Evolutionary conservation across 148 eudicot genomes (phyloP), one percentile per base, ranked within the genome.

Genomic region (Nyssa sinensis): DNA sequence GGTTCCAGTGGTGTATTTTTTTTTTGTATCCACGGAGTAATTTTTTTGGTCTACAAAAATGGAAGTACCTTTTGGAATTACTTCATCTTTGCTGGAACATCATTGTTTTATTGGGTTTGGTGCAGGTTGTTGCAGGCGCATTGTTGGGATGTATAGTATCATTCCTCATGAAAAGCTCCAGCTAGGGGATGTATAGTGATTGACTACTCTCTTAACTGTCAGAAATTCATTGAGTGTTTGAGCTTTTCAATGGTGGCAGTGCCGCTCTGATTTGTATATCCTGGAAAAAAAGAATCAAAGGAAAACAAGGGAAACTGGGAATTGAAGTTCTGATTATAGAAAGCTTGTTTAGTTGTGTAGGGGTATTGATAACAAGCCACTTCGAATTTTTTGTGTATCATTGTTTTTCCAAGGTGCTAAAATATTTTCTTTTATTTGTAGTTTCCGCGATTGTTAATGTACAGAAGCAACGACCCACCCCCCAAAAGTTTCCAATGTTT

Each of bases 101-200:
- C n/a, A 21, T 58, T 55, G 24, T 55, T 14, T 31, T 12, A 33
- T 28, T 59, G 64, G 14, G 53, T 32, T 21, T 41, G 17, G 19
- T 69, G 75, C 84, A 87, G 90, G 90, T 87, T 27, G 67, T 75
- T 64, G 84, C 87, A 17, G 87, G 90, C 37, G 87, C 86, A 16
- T 34, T 74, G 7, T 76, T 84, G 75, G 87, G 88, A 24, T 72
- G 78, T 73, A 24, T 68, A 67, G 79, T 84, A 57, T 87, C 90
- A 25, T 82, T 63, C 67, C 33, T 81, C 41, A 71, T 83, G 86
- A 76, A 67, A 27, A 61, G 39, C 21, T 83, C 80, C 66, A 68
- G 74, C 32, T 83, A 76, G 59, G n/a, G n/a, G 41, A 25, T 55
- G 58, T 19, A 33, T 14, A 53, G 31, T 10, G n/a, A 57, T 57